Conservation (phyloP, 495 filamentous ascomycete species). For the Gamarada debralockiae region DNA sequence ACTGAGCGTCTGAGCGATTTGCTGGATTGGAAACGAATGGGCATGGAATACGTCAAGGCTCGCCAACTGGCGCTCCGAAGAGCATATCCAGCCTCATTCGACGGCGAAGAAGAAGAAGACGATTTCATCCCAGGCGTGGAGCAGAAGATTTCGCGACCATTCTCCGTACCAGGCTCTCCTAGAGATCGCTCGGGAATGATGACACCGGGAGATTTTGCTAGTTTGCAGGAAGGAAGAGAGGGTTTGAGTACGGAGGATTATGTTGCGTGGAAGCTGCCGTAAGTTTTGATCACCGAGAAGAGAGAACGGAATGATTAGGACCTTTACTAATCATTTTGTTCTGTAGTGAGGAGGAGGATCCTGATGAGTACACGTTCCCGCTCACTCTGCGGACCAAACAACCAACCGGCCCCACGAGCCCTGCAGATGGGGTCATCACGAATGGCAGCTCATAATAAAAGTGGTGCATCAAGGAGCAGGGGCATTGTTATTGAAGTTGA, state of each 20-base stretch:
- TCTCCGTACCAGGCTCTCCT: constrained; percentile 91
- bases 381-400: constrained; percentile 66
- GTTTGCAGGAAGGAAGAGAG: constrained; percentile 89
- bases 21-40: constrained; percentile 99
- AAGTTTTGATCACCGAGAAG: constrained; percentile 41
- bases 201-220: constrained; percentile 97
- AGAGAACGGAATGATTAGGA: constrained; percentile 1
- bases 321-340: constrained; percentile 22
- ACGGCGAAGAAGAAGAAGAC: constrained; percentile 9
- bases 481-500: neutral
- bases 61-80: constrained; percentile 86
- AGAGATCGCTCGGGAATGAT: constrained; percentile 93
- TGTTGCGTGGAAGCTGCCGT: constrained; percentile 96
- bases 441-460: constrained; percentile 11
- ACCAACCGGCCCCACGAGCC: constrained; percentile 21
- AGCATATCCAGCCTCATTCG: constrained; percentile 64
- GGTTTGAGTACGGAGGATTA: constrained; percentile 96
- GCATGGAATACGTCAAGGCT: constrained; percentile 97
- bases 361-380: constrained; percentile 90
- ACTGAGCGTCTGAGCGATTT: constrained; percentile 93
- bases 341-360: constrained; percentile 88
- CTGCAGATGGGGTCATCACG: constrained; percentile 18
- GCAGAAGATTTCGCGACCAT: constrained; percentile 87
- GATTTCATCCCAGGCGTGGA: constrained; percentile 53
- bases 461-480: neutral